A percentile compares a stretch with the other conserved stretches of the same genome.
These are phyloP conservation scores for Chlamydomonas schloesseri DNA, from an alignment of 139 green algal genomes.

Conservation along the genomic window DNA sequence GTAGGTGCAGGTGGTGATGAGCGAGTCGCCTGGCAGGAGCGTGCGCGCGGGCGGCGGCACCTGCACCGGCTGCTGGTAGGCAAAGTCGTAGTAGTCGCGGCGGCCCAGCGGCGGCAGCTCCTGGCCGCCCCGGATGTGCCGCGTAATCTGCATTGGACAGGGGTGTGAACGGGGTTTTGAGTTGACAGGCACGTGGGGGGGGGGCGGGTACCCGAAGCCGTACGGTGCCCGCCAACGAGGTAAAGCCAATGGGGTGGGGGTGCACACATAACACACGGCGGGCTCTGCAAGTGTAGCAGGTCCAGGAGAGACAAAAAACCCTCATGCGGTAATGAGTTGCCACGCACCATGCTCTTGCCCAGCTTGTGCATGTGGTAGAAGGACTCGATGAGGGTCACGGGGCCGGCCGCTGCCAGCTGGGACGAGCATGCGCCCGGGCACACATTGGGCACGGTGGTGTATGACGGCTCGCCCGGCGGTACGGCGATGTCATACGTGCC, in stretches of 20 bases:
- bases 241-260: no score
- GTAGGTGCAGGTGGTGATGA: slow-evolving; percentile 44
- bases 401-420: not conserved
- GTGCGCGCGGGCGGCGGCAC: not conserved
- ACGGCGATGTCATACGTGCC: slow-evolving; percentile 10
- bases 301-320: no score
- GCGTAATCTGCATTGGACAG: slow-evolving; percentile 3
- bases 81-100: slow-evolving; percentile 10
- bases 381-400: slow-evolving; percentile 3
- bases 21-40: slow-evolving; percentile 28
- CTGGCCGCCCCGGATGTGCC: slow-evolving; percentile 8
- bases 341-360: not conserved
- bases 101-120: slow-evolving; percentile 16
- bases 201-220: no score
- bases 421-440: slow-evolving; percentile 5
- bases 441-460: not conserved
- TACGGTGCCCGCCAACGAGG: no score
- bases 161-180: no score
- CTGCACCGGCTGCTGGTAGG: not conserved
- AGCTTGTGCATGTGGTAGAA: slow-evolving; percentile 43
- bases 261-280: no score
- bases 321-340: no score
- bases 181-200: no score
- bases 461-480: not conserved
- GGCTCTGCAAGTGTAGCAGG: no score